Base-by-base conservation (phyloP, 148 eudicot species). In the Amaranthus hypochondriacus region DNA sequence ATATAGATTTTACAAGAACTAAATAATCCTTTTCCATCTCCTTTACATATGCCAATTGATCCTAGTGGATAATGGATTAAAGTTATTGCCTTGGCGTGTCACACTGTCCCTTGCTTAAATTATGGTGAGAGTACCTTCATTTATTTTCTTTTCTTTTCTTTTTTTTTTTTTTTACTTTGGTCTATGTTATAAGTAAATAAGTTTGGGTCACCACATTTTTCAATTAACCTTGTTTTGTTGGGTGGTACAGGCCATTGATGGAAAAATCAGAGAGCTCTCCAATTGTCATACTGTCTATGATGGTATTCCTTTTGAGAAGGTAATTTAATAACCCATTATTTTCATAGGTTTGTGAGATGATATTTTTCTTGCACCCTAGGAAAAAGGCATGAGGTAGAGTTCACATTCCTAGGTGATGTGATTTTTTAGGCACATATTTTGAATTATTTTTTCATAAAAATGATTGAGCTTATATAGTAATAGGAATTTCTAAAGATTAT, bases 221-320 rank as follows among this genome's bases (percentile, higher is more conserved):
- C 21, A 18, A 57, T 58, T 48, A 42, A 53, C 39, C 42, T 7
- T 18, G 13, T 42, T 80, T 48, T 83, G 39, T 68, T 47, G 61
- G 80, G 62, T 73, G 68, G 21, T 76, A 53, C 79, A 95, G 99
- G 99, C 97, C 62, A 92, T 95, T 81, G 97, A 95, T 81, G 96
- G 90, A 71, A 92, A 95, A 86, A 95, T 95, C 81, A 86, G 84
- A 83, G 96, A 90, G 85, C 90, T 95, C 47, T 95, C 99, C 57
- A 90, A 89, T 75, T 92, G 97, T 78, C 99, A 95, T 75, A 87
- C 87, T 73, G 81, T 95, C 80, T 87, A 95, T 74, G 21, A 79
- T 68, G 96, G 91, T 46, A 87, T 90, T 39, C 90, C 92, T 82
- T 92, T 95, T 83, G 90, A 84, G 78, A 95, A 95, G 92, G 96